Evolutionary conservation across 768 basidiomycete species (phyloP), one percentile per base, ranked within the genome.

Genomic region (Russula vinacea): DNA sequence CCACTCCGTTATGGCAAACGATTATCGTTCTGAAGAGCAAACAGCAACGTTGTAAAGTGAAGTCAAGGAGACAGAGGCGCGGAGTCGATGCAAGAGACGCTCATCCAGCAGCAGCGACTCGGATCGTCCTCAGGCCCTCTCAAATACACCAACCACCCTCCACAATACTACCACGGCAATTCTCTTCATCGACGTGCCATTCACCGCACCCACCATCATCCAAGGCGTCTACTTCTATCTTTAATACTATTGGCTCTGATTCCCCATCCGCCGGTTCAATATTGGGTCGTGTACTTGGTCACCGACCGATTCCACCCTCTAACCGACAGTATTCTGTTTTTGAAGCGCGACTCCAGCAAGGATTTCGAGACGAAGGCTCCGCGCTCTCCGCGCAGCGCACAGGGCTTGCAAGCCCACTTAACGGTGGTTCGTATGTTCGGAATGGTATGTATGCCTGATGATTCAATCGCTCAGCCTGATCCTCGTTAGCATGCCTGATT

Each of bases 401-500:
- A 16, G 69, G 71, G 3, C 76, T 83, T 6, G 54, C 68, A 66
- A 51, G 16, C 32, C 62, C 13, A 57, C 68, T 5, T 81, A 78
- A 47, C 39, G 29, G 8, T 55, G 72, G 9, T 87, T 85, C 62
- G 71, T 88, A 42, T 89, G 87, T 71, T 70, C 82, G 64, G 87
- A 89, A 11, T 71, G 77, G 1, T n/a, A n/a, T n/a, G n/a, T n/a
- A 70, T 75, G 42, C 75, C 79, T 0, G 75, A 77, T 54, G 80
- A 83, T 53, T 68, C 74, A 33, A 76, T 80, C 17, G 77, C 81
- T 22, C 69, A 67, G n/a, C 68, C 85, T n/a, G 76, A 73, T 10
- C 71, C 35, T 3, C 89, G 87, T 67, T 66, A 68, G 9, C 86
- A 89, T 69, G 64, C 63, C 14, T 81, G 83, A 69, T 89, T 87